Conservation (phyloP, 2,329 filamentous ascomycete genomes). For the Arachnomyces sp. region DNA sequence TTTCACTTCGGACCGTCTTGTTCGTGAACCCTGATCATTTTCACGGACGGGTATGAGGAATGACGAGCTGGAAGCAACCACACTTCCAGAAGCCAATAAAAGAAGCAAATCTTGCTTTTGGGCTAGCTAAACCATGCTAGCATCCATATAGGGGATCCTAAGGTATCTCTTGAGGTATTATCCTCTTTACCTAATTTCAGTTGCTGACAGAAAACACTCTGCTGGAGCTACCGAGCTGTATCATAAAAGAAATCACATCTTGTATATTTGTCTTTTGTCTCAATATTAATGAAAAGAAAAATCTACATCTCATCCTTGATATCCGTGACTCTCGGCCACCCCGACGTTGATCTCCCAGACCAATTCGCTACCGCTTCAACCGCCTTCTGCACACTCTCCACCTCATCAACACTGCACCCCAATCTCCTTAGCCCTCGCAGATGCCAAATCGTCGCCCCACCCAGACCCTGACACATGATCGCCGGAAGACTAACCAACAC, state of each 20-base stretch:
- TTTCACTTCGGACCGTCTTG: too few species aligned
- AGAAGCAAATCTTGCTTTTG: too few species aligned
- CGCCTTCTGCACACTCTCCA: slow-evolving; percentile 24
- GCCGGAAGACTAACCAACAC: slow-evolving; percentile 36
- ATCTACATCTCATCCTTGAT: slow-evolving; percentile 12
- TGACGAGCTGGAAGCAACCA: too few species aligned
- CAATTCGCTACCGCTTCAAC: slow-evolving; percentile 17
- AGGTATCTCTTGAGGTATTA: too few species aligned
- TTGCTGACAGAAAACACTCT: too few species aligned
- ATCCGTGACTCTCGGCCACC: slow-evolving; percentile 17
- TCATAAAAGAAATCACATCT: neutral
- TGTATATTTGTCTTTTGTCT: neutral
- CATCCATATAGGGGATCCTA: too few species aligned
- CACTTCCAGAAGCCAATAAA: too few species aligned
- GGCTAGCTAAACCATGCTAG: too few species aligned
- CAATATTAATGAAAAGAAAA: too few species aligned
- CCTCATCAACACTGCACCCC: slow-evolving; percentile 33
- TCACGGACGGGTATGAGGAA: too few species aligned
- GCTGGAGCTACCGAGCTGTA: neutral
- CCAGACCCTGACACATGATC: slow-evolving; percentile 40
- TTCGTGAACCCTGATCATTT: too few species aligned
- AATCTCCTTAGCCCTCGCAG: slow-evolving; percentile 36
- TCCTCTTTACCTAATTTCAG: too few species aligned
- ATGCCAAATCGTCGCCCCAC: slow-evolving; percentile 39
- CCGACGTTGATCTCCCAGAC: slow-evolving; percentile 14